Evolutionary conservation across 2,329 filamentous ascomycete species (phyloP).

Genomic region (Pyricularia grisea): DNA sequence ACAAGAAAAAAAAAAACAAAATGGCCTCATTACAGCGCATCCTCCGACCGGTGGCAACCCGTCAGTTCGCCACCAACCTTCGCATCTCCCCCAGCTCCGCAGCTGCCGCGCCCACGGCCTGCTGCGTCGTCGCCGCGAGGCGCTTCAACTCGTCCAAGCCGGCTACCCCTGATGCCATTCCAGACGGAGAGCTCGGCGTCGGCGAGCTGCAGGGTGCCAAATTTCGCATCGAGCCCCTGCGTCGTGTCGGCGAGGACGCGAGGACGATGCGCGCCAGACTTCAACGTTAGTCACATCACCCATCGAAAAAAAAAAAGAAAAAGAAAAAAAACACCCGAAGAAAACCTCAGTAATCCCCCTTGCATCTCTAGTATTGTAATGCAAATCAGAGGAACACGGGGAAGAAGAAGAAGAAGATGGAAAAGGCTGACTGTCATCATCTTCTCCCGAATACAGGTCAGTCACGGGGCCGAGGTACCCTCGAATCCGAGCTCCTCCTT

Average conservation of each 20-base stretch:
- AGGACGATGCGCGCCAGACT: constrained; percentile 84
- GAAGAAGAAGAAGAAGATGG: neutral
- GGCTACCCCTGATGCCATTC: constrained; percentile 17
- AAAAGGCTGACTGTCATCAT: neutral
- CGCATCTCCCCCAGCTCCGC: constrained; percentile 2
- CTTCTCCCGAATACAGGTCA: constrained; percentile 55
- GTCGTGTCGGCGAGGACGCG: constrained; percentile 72
- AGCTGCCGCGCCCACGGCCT: neutral
- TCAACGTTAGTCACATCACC: constrained; percentile 38
- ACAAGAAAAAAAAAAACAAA: neutral
- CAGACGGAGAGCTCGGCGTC: constrained; percentile 55
- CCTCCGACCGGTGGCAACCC: constrained; percentile 7
- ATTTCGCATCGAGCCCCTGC: constrained; percentile 86
- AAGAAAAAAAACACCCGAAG: too few relatives aligned
- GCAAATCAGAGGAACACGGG: neutral
- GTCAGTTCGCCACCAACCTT: constrained; percentile 9
- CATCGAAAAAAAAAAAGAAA: constrained; percentile 6
- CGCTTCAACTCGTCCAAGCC: constrained; percentile 2
- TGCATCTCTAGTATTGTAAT: neutral
- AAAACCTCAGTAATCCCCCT: neutral
- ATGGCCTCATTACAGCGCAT: constrained; percentile 6
- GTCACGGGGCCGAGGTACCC: constrained; percentile 88
- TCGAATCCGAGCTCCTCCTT: constrained; percentile 91
- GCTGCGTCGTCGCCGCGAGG: constrained; percentile 4
- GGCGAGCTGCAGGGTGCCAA: constrained; percentile 80